These are phyloP conservation scores for Parietaria judaica DNA, from an alignment of 306 rosid genomes.

Conservation along the genomic window DNA sequence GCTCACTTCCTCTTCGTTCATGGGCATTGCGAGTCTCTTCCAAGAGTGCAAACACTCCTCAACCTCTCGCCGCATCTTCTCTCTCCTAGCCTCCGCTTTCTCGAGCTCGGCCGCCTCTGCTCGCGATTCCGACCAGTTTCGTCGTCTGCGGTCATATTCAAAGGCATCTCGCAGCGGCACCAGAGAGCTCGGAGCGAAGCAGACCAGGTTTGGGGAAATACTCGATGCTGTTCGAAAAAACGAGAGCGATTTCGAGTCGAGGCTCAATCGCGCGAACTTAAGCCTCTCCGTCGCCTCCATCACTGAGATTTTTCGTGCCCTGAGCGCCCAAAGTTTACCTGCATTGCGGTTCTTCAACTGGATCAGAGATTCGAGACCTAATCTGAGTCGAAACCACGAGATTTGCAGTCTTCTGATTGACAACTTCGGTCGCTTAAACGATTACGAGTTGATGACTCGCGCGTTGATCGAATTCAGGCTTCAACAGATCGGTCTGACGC, in stretches of 20 bases:
- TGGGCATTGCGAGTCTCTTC: neutral
- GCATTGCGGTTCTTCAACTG: constrained; percentile 52
- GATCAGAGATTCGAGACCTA: constrained; percentile 31
- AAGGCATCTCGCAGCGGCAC: constrained; percentile 10
- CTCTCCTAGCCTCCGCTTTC: neutral
- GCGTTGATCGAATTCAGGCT: constrained; percentile 33
- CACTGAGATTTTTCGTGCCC: constrained; percentile 27
- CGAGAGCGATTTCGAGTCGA: constrained; percentile 38
- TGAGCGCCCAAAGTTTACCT: constrained; percentile 35
- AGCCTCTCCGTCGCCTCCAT: constrained; percentile 26
- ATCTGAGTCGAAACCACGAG: constrained; percentile 27
- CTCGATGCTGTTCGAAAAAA: constrained; percentile 33
- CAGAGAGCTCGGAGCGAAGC: constrained; percentile 5
- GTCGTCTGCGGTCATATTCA: constrained; percentile 26
- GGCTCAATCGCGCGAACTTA: constrained; percentile 36
- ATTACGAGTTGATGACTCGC: constrained; percentile 44
- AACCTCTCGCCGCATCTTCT: constrained; percentile 7
- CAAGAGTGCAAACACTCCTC: constrained; percentile 33
- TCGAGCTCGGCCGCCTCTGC: neutral
- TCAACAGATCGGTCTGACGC: constrained; percentile 19
- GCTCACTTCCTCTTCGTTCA: neutral
- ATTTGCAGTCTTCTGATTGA: constrained; percentile 43
- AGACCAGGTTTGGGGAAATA: neutral
- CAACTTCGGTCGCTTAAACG: constrained; percentile 53
- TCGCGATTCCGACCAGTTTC: constrained; percentile 13